These are phyloP conservation scores for Massariosphaeria phaeospora DNA, from an alignment of 495 filamentous ascomycete species.

Conservation along the genomic window DNA sequence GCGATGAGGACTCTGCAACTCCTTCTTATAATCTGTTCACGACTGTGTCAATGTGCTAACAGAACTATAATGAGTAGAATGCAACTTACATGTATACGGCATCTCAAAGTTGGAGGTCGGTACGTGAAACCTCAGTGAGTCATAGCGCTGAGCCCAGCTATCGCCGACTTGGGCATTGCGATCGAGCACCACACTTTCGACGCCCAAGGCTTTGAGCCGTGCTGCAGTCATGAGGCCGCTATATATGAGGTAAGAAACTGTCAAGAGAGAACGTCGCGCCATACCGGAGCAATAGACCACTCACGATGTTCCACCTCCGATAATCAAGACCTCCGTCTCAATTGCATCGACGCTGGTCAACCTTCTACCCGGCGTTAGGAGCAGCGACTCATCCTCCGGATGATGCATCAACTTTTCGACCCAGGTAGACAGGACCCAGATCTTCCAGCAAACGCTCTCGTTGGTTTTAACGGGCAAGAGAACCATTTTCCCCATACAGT, in stretches of 20 bases:
- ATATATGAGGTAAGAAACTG: not conserved
- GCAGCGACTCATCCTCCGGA: slow-evolving; percentile 35
- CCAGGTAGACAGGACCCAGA: slow-evolving; percentile 40
- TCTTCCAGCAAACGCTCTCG: slow-evolving; percentile 33
- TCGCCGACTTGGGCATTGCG: slow-evolving; percentile 37
- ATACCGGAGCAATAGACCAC: not conserved
- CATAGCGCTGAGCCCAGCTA: slow-evolving; percentile 40
- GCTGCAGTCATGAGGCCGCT: slow-evolving; percentile 24
- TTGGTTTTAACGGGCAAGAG: slow-evolving; percentile 30
- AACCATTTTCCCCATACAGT: slow-evolving; percentile 32
- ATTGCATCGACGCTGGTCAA: slow-evolving; percentile 23
- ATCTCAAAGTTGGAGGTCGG: not conserved
- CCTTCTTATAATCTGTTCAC: not conserved
- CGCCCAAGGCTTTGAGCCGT: slow-evolving; percentile 39
- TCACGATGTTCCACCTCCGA: slow-evolving; percentile 40
- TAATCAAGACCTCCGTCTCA: slow-evolving; percentile 39
- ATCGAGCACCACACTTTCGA: slow-evolving; percentile 38
- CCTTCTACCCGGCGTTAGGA: slow-evolving; percentile 24
- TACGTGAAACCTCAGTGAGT: slow-evolving; percentile 36
- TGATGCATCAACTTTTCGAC: slow-evolving; percentile 31
- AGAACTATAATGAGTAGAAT: slow-evolving; percentile 33
- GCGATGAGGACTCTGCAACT: slow-evolving; percentile 27
- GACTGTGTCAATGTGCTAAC: slow-evolving; percentile 20
- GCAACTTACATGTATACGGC: not conserved
- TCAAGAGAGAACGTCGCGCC: not conserved